Conservation (phyloP, 495 filamentous ascomycete species). For the Penicillium silybi region DNA sequence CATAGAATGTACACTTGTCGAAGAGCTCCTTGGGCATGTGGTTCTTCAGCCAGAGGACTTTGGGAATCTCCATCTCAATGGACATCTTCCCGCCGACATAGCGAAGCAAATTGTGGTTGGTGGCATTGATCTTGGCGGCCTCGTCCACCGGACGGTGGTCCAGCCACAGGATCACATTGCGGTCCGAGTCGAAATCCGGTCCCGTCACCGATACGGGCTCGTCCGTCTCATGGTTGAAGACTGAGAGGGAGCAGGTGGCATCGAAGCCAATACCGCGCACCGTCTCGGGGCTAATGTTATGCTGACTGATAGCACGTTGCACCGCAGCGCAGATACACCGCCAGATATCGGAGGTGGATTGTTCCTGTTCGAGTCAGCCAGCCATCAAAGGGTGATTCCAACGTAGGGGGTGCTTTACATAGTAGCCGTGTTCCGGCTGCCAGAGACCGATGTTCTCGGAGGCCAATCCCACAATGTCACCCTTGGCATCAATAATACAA, state of each 20-base stretch:
- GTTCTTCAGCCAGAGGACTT: slow-evolving; percentile 96
- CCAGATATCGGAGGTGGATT: slow-evolving; percentile 98
- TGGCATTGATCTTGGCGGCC: slow-evolving; percentile 86
- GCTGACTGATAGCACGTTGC: slow-evolving; percentile 69
- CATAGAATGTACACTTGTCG: slow-evolving; percentile 91
- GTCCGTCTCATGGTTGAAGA: slow-evolving; percentile 84
- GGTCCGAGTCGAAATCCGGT: slow-evolving; percentile 79
- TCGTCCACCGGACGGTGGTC: slow-evolving; percentile 89
- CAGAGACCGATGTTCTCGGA: slow-evolving; percentile 89
- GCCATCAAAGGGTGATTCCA: neutral
- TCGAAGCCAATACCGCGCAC: slow-evolving; percentile 93
- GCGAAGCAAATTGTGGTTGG: slow-evolving; percentile 84
- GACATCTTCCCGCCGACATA: slow-evolving; percentile 98
- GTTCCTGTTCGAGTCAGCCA: slow-evolving; percentile 64
- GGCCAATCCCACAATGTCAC: slow-evolving; percentile 88
- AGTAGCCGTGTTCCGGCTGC: slow-evolving; percentile 88
- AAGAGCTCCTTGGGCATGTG: slow-evolving; percentile 94
- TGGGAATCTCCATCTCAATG: slow-evolving; percentile 98
- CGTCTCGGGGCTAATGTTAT: slow-evolving; percentile 65
- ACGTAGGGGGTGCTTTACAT: slow-evolving; percentile 49
- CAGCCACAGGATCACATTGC: slow-evolving; percentile 89
- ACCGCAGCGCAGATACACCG: slow-evolving; percentile 80
- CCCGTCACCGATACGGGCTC: slow-evolving; percentile 85
- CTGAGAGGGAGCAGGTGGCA: slow-evolving; percentile 90
- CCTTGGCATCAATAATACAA: slow-evolving; percentile 85